These are phyloP conservation scores for Prunus persica DNA, from an alignment of 306 rosid genomes.

Conservation along the genomic window DNA sequence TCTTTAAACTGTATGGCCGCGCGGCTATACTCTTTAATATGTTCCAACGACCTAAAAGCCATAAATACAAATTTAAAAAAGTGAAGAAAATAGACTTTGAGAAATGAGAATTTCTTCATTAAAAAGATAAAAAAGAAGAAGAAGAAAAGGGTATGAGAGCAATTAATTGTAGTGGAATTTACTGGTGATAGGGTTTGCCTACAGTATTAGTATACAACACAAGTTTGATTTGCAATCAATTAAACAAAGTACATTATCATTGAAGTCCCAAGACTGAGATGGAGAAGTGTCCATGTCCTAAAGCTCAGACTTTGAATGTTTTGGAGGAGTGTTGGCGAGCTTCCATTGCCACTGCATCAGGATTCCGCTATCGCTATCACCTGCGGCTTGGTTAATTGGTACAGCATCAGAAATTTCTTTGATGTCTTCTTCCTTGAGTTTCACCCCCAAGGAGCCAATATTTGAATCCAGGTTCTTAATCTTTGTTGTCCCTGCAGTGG, in stretches of 20 bases:
- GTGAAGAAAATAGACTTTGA: neutral
- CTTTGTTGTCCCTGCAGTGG: slow-evolving; percentile 51
- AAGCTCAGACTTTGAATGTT: neutral
- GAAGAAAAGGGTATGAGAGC: no score
- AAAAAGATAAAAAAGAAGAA: no score
- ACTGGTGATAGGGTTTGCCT: no score
- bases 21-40: slow-evolving; percentile 15
- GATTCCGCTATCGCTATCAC: slow-evolving; percentile 22
- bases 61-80: neutral
- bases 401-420: slow-evolving; percentile 49
- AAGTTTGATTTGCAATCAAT: neutral
- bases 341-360: slow-evolving; percentile 24
- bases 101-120: no score
- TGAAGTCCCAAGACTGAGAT: neutral
- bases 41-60: slow-evolving; percentile 67
- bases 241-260: no score
- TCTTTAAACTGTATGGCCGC: no score
- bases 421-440: slow-evolving; percentile 40
- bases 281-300: neutral
- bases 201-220: no score
- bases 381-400: slow-evolving; percentile 50
- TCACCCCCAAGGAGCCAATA: slow-evolving; percentile 47
- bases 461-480: slow-evolving; percentile 57
- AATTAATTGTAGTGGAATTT: no score
- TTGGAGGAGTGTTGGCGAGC: slow-evolving; percentile 54